phyloP scores from a whole-genome alignment of 768 basidiomycete genomes.

The Agaricus subrufescens region DNA sequence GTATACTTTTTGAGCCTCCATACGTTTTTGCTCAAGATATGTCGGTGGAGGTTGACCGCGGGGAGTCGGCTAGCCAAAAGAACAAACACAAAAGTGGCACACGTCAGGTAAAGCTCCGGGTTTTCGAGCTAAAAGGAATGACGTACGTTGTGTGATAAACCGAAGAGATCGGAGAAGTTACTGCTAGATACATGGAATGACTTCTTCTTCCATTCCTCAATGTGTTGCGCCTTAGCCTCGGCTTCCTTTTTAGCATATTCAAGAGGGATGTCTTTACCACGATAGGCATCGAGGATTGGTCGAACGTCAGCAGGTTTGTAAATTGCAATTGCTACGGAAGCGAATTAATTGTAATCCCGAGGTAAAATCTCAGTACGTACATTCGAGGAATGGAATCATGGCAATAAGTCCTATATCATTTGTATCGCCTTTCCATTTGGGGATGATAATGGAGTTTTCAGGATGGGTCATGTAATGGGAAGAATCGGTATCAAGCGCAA shows the following conservation, averaged over 20 bases:
- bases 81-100: neutral
- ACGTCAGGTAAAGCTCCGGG: neutral
- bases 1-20: constrained; percentile 47
- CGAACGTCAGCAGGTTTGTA: constrained; percentile 86
- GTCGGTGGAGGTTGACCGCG: constrained; percentile 36
- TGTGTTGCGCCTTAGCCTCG: constrained; percentile 68
- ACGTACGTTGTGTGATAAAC: constrained; percentile 26
- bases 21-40: constrained; percentile 49
- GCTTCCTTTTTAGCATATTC: constrained; percentile 90
- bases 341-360: neutral
- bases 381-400: constrained; percentile 98
- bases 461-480: constrained; percentile 78
- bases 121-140: neutral
- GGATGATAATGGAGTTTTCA: constrained; percentile 82
- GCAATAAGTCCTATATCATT: constrained; percentile 70
- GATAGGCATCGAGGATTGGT: constrained; percentile 79
- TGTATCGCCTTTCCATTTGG: constrained; percentile 81
- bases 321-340: constrained; percentile 76
- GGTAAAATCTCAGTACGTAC: constrained; percentile 27
- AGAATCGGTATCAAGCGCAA: constrained; percentile 79
- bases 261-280: constrained; percentile 81
- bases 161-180: constrained; percentile 37
- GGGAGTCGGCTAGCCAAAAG: constrained; percentile 14
- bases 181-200: constrained; percentile 25
- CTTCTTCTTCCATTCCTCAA: constrained; percentile 77